A percentile compares a stretch with the other conserved stretches of the same genome.
phyloP scores from a whole-genome alignment of 2,329 filamentous ascomycete species.

The Arthrinium puccinioides region DNA sequence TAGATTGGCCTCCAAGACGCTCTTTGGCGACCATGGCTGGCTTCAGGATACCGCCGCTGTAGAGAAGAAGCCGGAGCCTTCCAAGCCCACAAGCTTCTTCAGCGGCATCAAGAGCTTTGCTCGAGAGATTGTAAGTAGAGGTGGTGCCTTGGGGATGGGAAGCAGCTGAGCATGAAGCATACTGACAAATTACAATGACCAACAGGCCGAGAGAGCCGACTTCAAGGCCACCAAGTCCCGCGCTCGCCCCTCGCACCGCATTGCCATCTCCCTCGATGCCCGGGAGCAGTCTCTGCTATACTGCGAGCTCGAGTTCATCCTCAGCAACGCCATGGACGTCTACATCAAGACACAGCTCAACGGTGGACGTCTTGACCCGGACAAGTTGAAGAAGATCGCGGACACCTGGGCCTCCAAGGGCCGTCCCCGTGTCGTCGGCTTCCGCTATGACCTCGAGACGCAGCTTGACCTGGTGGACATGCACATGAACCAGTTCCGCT shows the following conservation, averaged over 20 bases:
- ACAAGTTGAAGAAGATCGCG: slow-evolving; percentile 42
- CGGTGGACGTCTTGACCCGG: slow-evolving; percentile 44
- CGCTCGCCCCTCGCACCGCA: slow-evolving; percentile 20
- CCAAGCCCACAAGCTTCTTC: slow-evolving; percentile 16
- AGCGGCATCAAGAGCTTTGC: slow-evolving; percentile 36
- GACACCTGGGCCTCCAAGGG: slow-evolving; percentile 46
- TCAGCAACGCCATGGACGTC: slow-evolving; percentile 42
- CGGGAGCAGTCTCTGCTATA: slow-evolving; percentile 53
- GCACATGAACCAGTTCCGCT: slow-evolving; percentile 45
- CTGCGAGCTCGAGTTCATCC: slow-evolving; percentile 49
- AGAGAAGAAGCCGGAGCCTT: slow-evolving; percentile 10
- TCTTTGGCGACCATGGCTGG: slow-evolving; percentile 52
- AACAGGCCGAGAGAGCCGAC: slow-evolving; percentile 25
- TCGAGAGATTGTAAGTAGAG: slow-evolving; percentile 40
- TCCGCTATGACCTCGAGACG: slow-evolving; percentile 53
- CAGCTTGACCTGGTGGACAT: slow-evolving; percentile 47
- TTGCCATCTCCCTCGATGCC: slow-evolving; percentile 43
- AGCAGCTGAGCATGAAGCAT: not conserved
- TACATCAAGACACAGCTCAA: slow-evolving; percentile 47
- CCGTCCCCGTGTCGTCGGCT: slow-evolving; percentile 46
- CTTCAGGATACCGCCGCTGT: slow-evolving; percentile 32
- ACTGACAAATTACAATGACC: not conserved
- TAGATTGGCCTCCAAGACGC: slow-evolving; percentile 37
- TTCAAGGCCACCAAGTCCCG: slow-evolving; percentile 23
- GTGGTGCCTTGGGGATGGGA: not conserved